Evolutionary conservation across 2,329 filamentous ascomycete genomes (phyloP).

Genomic region (Colletotrichum liriopes): DNA sequence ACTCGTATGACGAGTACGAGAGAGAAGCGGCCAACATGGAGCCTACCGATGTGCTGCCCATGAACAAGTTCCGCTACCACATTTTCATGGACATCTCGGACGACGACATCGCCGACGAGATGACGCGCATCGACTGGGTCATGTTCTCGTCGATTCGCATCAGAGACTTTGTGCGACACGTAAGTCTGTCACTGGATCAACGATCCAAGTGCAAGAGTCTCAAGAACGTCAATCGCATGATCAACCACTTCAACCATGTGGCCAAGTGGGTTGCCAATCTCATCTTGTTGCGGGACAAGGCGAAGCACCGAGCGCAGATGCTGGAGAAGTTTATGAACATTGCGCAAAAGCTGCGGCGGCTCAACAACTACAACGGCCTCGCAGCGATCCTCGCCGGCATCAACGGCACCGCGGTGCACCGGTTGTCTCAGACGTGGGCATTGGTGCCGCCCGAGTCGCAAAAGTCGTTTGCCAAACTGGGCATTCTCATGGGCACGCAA

Average conservation of each 20-base stretch:
- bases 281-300: constrained; percentile 91
- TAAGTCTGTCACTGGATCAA: constrained; percentile 80
- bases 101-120: constrained; percentile 88
- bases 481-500: constrained; percentile 92
- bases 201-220: constrained; percentile 84
- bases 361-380: constrained; percentile 98
- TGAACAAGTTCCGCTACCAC: constrained; percentile 91
- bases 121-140: constrained; percentile 97
- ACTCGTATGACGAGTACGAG: constrained; percentile 84
- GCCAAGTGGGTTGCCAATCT: constrained; percentile 88
- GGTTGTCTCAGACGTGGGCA: constrained; percentile 84
- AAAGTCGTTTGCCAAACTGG: constrained; percentile 89
- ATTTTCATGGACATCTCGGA: constrained; percentile 90
- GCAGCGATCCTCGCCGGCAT: constrained; percentile 96
- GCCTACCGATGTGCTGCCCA: constrained; percentile 76
- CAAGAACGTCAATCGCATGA: constrained; percentile 94
- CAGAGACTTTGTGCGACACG: constrained; percentile 92
- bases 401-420: constrained; percentile 88
- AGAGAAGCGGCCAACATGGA: constrained; percentile 81
- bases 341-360: constrained; percentile 85
- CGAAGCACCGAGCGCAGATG: constrained; percentile 92
- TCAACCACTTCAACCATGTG: constrained; percentile 90
- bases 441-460: constrained; percentile 80
- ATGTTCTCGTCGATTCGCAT: constrained; percentile 97
- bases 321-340: constrained; percentile 97